A percentile compares a stretch with the other conserved stretches of the same genome.
Conservation (phyloP, 305 asterid species). For the Fraxinus paxiana region DNA sequence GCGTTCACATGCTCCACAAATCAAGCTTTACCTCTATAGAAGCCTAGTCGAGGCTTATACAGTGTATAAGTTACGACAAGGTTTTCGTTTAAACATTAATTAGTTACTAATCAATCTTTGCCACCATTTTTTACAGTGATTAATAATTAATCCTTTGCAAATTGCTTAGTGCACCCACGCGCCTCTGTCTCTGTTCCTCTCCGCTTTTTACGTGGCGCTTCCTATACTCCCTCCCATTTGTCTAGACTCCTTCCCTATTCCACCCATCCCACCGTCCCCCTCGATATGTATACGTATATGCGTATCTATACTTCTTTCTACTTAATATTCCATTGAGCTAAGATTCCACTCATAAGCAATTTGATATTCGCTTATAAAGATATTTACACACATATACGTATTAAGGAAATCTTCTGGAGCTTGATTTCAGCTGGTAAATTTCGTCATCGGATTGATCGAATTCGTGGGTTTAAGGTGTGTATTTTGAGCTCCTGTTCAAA, state of each 20-base stretch:
- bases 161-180: neutral
- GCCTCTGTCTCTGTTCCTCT: constrained; percentile 1
- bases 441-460: constrained; percentile 24
- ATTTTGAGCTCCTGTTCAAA: neutral
- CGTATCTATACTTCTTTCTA: constrained; percentile 8
- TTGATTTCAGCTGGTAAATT: constrained; percentile 26
- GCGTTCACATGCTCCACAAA: no score
- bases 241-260: neutral
- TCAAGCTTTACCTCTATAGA: neutral
- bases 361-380: neutral
- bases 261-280: neutral
- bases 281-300: neutral
- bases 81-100: neutral
- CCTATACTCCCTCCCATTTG: neutral
- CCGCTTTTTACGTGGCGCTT: constrained; percentile 29
- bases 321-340: neutral
- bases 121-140: neutral
- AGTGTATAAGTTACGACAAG: neutral
- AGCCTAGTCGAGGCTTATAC: neutral
- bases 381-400: neutral
- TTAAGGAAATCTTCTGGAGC: constrained; percentile 9
- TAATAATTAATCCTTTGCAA: neutral
- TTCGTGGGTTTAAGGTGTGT: constrained; percentile 29
- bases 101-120: neutral
- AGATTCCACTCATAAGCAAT: neutral